Evolutionary conservation across 306 rosid genomes (phyloP).

Genomic region (Lathyrus oleraceus): DNA sequence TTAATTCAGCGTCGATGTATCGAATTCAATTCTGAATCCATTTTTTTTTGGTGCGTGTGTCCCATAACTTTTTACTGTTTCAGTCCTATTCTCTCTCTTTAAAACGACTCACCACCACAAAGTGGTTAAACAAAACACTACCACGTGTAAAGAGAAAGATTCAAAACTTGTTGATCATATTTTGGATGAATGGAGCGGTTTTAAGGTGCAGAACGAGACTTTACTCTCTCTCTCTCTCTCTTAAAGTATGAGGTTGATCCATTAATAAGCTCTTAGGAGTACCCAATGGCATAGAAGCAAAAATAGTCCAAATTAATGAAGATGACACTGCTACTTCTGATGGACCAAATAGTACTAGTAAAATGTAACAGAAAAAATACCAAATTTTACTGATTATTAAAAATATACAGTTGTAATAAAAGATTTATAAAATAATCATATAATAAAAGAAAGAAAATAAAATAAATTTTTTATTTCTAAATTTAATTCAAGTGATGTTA

Average conservation of each 20-base stretch:
- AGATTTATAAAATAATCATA: too few relatives aligned
- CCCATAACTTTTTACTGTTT: too few relatives aligned
- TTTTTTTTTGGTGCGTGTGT: conserved; percentile 22
- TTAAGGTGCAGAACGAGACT: neutral
- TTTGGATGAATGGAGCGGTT: neutral
- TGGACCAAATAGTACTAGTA: neutral
- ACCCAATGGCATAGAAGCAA: neutral
- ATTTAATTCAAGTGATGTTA: too few relatives aligned
- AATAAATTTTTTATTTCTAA: too few relatives aligned
- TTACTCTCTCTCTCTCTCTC: too few relatives aligned
- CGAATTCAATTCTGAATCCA: neutral
- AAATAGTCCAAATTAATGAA: neutral
- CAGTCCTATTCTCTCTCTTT: neutral
- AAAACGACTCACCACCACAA: neutral
- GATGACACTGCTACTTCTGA: neutral
- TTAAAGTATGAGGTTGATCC: too few relatives aligned
- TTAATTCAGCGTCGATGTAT: conserved; percentile 8
- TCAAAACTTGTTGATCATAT: conserved; percentile 10
- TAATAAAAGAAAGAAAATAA: too few relatives aligned
- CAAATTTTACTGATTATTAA: too few relatives aligned
- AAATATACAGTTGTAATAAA: too few relatives aligned
- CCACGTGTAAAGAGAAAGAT: conserved; percentile 29
- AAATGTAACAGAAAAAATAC: too few relatives aligned
- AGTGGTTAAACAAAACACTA: neutral
- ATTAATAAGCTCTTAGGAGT: too few relatives aligned